These are phyloP conservation scores for Corymbia calophylla DNA, from an alignment of 441 rosid genomes.

Conservation along the genomic window DNA sequence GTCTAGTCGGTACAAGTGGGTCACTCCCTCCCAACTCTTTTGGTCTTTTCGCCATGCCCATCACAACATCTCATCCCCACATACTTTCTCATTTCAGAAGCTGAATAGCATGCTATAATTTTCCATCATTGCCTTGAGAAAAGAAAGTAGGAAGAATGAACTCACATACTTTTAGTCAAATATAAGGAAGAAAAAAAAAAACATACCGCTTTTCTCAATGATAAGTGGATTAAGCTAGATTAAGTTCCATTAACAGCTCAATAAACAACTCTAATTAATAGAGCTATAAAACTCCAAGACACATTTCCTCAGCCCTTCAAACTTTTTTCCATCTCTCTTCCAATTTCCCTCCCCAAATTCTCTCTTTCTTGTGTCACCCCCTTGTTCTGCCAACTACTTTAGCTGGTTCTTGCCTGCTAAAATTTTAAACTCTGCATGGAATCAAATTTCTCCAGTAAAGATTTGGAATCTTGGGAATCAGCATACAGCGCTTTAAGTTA, in stretches of 20 bases:
- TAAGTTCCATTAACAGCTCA: not conserved
- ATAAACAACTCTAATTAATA: not conserved
- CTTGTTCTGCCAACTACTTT: not conserved
- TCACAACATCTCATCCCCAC: not conserved
- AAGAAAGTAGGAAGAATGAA: not conserved
- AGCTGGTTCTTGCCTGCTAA: not conserved
- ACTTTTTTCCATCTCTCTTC: slow-evolving; percentile 8
- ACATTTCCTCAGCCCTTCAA: slow-evolving; percentile 8
- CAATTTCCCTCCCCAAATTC: slow-evolving; percentile 1
- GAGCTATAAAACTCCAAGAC: slow-evolving; percentile 20
- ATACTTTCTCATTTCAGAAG: not conserved
- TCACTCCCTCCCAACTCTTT: not conserved
- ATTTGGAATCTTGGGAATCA: slow-evolving; percentile 1
- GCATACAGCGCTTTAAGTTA: slow-evolving; percentile 7
- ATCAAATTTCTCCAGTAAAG: not conserved
- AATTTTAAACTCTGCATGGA: slow-evolving; percentile 7
- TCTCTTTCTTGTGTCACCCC: slow-evolving; percentile 4
- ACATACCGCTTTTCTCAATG: not conserved
- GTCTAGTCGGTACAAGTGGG: slow-evolving; percentile 9
- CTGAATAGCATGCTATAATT: slow-evolving; percentile 12
- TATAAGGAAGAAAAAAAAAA: not conserved
- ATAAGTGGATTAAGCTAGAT: not conserved
- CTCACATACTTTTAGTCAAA: not conserved
- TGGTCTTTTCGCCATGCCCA: not conserved
- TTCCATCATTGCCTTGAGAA: slow-evolving; percentile 21